phyloP scores from a whole-genome alignment of 2,329 filamentous ascomycete species.

The Trichoderma pleuroti region DNA sequence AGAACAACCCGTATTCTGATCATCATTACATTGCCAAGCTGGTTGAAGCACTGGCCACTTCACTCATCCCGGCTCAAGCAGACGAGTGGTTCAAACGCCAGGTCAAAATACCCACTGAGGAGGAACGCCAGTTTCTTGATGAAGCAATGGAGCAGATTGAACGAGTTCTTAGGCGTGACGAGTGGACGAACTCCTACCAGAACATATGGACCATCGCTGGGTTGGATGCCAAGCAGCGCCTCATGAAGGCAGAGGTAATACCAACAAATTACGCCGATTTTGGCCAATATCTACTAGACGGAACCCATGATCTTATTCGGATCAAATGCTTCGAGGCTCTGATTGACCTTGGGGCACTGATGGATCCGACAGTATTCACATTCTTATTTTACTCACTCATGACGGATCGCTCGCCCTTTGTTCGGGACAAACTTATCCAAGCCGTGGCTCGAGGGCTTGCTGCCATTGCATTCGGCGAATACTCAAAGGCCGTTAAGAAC shows the following conservation, averaged over 20 bases:
- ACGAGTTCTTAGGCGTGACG: slow-evolving; percentile 63
- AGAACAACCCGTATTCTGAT: slow-evolving; percentile 83
- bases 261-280: slow-evolving; percentile 53
- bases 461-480: slow-evolving; percentile 61
- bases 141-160: slow-evolving; percentile 61
- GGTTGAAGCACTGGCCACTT: slow-evolving; percentile 59
- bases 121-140: slow-evolving; percentile 49
- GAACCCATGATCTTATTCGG: slow-evolving; percentile 59
- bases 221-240: slow-evolving; percentile 56
- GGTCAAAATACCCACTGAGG: slow-evolving; percentile 44
- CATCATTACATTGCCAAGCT: slow-evolving; percentile 82
- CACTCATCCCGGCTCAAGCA: slow-evolving; percentile 50
- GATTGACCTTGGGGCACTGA: slow-evolving; percentile 59
- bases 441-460: slow-evolving; percentile 58
- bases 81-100: slow-evolving; percentile 44
- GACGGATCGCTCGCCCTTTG: slow-evolving; percentile 61
- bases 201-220: slow-evolving; percentile 64
- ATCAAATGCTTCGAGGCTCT: slow-evolving; percentile 64
- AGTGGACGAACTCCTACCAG: slow-evolving; percentile 65
- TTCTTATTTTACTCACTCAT: slow-evolving; percentile 57
- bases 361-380: slow-evolving; percentile 52
- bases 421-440: slow-evolving; percentile 58
- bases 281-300: slow-evolving; percentile 62
- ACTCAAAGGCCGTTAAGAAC: slow-evolving; percentile 43
- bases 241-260: slow-evolving; percentile 64